Percentiles rank a stretch among this genome's conserved stretches.
Evolutionary conservation across 2,329 filamentous ascomycete genomes (phyloP).

Genomic region (Botryotinia convoluta): DNA sequence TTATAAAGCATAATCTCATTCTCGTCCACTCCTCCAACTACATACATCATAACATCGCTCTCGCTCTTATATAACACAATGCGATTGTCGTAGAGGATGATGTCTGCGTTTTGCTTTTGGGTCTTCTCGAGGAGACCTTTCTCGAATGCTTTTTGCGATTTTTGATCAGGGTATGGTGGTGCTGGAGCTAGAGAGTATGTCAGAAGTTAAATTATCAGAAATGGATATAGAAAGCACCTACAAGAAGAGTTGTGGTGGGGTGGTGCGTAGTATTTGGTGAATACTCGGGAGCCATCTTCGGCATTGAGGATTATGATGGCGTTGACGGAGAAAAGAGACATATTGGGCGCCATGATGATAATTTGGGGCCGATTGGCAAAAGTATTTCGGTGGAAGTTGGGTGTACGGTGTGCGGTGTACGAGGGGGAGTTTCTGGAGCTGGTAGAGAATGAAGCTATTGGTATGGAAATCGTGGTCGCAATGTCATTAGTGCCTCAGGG

Average conservation of each 20-base stretch:
- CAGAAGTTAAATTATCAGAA: constrained; percentile 43
- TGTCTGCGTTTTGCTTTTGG: constrained; percentile 89
- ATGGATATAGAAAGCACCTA: constrained; percentile 43
- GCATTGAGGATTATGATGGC: constrained; percentile 76
- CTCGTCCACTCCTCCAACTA: constrained; percentile 87
- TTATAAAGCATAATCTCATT: constrained; percentile 97
- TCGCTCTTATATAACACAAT: constrained; percentile 98
- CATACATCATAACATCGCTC: constrained; percentile 94
- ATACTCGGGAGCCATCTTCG: constrained; percentile 87
- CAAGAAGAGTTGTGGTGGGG: constrained; percentile 52
- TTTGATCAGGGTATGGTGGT: constrained; percentile 79
- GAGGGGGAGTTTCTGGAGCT: background rate
- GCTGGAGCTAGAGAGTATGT: constrained; percentile 41
- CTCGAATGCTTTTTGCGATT: constrained; percentile 95
- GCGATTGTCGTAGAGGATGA: constrained; percentile 95
- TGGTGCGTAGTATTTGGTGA: constrained; percentile 86
- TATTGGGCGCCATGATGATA: constrained; percentile 65
- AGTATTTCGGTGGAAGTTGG: background rate
- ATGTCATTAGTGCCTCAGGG: constrained; percentile 11
- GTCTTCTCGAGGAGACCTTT: constrained; percentile 96
- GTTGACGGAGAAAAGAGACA: constrained; percentile 74
- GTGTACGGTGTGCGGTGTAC: background rate
- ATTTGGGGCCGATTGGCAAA: constrained; percentile 11
- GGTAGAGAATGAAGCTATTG: constrained; percentile 14
- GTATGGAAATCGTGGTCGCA: constrained; percentile 21